phyloP scores from a whole-genome alignment of 2,329 filamentous ascomycete genomes.

The Aspergillus pseudonomiae region DNA sequence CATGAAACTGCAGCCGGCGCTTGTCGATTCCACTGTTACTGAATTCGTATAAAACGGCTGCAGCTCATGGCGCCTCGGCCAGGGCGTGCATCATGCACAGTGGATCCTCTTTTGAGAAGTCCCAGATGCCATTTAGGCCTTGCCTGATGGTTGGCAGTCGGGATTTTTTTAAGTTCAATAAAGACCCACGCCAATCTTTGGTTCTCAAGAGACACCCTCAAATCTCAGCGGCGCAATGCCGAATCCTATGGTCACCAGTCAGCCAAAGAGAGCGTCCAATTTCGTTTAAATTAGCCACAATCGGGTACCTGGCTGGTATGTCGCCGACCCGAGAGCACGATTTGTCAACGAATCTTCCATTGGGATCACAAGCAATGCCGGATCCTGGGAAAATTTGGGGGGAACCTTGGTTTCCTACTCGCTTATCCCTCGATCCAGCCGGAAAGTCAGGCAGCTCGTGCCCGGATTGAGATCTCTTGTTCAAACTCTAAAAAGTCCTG shows the following conservation, averaged over 20 bases:
- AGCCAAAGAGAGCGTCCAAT: not conserved
- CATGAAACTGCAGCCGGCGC: not conserved
- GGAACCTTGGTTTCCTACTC: not conserved
- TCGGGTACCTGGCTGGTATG: not conserved
- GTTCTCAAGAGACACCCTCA: not conserved
- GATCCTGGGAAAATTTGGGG: not conserved
- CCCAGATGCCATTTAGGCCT: not conserved
- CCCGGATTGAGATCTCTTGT: not conserved
- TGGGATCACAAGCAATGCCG: not conserved
- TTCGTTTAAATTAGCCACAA: not conserved
- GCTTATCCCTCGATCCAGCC: not conserved
- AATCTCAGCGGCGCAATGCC: slow-evolving; percentile 7
- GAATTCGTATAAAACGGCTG: not conserved
- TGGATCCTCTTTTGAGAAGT: not conserved
- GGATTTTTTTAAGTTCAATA: not conserved
- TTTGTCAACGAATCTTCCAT: not conserved
- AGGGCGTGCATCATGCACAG: not conserved
- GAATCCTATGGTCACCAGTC: not conserved
- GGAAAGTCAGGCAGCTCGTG: not conserved
- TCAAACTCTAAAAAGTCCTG: not conserved
- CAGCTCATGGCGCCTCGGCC: not conserved
- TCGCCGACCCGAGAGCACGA: not conserved
- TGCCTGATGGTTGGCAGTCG: not conserved
- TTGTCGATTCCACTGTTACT: not conserved
- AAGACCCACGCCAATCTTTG: not conserved